phyloP scores from a whole-genome alignment of 208 protist species.

The Trypanosoma lewisi region DNA sequence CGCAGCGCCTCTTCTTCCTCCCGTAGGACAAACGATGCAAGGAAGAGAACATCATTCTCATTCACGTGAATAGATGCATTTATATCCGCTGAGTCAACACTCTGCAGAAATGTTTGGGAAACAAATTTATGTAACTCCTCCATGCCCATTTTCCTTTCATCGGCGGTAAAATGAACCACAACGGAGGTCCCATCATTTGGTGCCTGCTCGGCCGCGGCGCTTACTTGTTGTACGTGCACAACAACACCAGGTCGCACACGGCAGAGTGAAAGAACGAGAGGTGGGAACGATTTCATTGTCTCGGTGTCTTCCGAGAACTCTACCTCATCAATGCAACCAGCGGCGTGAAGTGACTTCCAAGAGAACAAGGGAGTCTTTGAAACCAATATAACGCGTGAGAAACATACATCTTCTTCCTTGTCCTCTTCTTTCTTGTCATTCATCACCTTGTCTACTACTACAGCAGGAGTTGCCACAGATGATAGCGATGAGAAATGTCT shows the following conservation, averaged over 20 bases:
- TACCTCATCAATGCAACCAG: constrained; percentile 4
- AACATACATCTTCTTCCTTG: constrained; percentile 17
- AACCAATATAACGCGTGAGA: constrained; percentile 58
- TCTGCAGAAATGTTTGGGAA: constrained; percentile 26
- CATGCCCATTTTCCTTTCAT: constrained; percentile 35
- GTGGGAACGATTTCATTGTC: constrained; percentile 28
- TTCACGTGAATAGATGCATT: neutral
- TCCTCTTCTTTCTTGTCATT: neutral
- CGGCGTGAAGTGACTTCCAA: constrained; percentile 22
- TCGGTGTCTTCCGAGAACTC: neutral
- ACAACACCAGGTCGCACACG: constrained; percentile 27
- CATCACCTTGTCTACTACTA: neutral
- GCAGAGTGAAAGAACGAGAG: constrained; percentile 45
- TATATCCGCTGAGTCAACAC: neutral
- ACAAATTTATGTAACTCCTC: constrained; percentile 47
- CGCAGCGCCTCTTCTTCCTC: constrained; percentile 26
- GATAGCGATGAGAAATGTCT: neutral
- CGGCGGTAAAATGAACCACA: constrained; percentile 73
- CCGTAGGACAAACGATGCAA: constrained; percentile 45
- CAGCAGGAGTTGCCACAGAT: neutral
- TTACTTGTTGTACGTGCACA: constrained; percentile 64
- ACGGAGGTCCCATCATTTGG: constrained; percentile 23
- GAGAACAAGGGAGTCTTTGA: constrained; percentile 43
- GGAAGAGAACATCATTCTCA: constrained; percentile 34
- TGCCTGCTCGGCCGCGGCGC: constrained; percentile 45